Evolutionary conservation across 2,329 filamentous ascomycete genomes (phyloP).

Genomic region (Fusarium chaquense): DNA sequence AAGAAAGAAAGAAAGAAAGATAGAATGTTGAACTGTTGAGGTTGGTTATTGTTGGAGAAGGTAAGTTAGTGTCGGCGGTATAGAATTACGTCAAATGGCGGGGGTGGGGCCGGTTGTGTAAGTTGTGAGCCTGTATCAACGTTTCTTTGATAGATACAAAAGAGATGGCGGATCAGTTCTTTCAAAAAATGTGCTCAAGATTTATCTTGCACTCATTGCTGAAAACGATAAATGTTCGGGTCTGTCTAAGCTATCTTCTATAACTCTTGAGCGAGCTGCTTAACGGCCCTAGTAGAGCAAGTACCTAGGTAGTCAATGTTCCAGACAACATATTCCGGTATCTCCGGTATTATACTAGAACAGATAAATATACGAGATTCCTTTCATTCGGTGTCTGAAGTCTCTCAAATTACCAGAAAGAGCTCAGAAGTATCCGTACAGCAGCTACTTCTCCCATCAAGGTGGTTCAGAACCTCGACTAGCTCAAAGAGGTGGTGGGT

Average conservation of each 20-base stretch:
- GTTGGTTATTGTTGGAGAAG: not conserved
- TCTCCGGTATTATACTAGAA: not conserved
- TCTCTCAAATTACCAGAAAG: not conserved
- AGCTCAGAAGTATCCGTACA: too few relatives aligned
- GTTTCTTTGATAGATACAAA: not conserved
- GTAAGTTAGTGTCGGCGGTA: conserved; percentile 1
- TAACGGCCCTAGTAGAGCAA: not conserved
- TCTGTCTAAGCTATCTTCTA: not conserved
- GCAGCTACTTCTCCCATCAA: not conserved
- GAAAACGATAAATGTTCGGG: not conserved
- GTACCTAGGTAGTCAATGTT: too few relatives aligned
- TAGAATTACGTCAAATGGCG: conserved; percentile 41
- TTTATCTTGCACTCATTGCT: not conserved
- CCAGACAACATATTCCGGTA: not conserved
- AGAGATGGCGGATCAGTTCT: not conserved
- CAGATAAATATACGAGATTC: not conserved
- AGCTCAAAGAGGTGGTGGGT: conserved; percentile 31
- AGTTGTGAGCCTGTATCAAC: not conserved
- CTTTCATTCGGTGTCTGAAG: not conserved
- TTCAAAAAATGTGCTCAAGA: not conserved
- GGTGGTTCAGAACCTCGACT: not conserved
- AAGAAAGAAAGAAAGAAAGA: not conserved
- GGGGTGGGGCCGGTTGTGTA: conserved; percentile 20
- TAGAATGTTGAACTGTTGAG: not conserved
- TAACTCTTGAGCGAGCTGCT: not conserved